Percentiles rank a stretch among this genome's conserved stretches.
phyloP scores from a whole-genome alignment of 1,284 basidiomycete species.

The Malassezia sympodialis region DNA sequence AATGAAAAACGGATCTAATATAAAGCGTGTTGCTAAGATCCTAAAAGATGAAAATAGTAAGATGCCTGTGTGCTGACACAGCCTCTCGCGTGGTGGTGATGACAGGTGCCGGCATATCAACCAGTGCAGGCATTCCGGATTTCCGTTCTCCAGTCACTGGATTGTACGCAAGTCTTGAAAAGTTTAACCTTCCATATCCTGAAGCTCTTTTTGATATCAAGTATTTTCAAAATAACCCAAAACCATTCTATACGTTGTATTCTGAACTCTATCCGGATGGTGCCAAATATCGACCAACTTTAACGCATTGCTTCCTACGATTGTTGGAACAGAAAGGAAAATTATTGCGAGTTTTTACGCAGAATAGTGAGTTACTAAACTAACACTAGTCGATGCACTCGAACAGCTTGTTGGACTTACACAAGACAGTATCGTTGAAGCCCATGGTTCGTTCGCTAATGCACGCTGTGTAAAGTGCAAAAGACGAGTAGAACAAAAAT shows the following conservation, averaged over 20 bases:
- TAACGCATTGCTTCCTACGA: conserved; percentile 78
- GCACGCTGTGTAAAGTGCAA: conserved; percentile 36
- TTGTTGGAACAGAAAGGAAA: conserved; percentile 60
- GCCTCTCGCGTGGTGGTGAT: conserved; percentile 50
- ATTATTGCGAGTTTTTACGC: conserved; percentile 69
- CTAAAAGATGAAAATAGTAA: conserved; percentile 3
- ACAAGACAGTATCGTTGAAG: conserved; percentile 68
- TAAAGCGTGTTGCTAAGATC: conserved; percentile 1
- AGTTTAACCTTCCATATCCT: conserved; percentile 53
- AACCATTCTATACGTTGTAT: conserved; percentile 49
- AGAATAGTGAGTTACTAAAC: conserved; percentile 46
- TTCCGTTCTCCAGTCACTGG: conserved; percentile 53
- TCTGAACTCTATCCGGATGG: conserved; percentile 76
- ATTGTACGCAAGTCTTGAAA: conserved; percentile 53
- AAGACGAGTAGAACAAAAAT: conserved; percentile 21
- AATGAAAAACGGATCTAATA: not conserved
- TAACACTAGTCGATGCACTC: conserved; percentile 66
- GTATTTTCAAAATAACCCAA: conserved; percentile 48
- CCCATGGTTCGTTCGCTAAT: conserved; percentile 63
- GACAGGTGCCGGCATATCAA: conserved; percentile 53
- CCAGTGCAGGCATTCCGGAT: conserved; percentile 51
- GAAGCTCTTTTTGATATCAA: conserved; percentile 55
- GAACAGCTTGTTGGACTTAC: conserved; percentile 75
- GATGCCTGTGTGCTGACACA: not conserved
- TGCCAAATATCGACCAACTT: conserved; percentile 67